A percentile compares a stretch with the other conserved stretches of the same genome.
Conservation (phyloP, 768 basidiomycete genomes). For the Cystobasidiopsis lactophilus region DNA sequence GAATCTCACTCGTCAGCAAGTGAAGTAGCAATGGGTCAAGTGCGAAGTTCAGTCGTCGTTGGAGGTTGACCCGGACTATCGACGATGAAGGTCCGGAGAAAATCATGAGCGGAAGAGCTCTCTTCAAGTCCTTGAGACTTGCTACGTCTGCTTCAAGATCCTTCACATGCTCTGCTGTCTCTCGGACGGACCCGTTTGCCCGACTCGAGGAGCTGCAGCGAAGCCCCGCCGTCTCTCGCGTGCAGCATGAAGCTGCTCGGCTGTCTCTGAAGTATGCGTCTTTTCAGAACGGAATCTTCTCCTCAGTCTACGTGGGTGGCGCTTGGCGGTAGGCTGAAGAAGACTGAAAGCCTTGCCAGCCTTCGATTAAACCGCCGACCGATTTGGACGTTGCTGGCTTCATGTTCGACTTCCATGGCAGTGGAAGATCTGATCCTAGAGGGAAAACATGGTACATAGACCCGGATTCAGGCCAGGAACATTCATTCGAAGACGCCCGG, state of each 20-base stretch:
- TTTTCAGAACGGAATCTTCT: background rate
- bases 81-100: too few species aligned
- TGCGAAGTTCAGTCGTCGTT: too few species aligned
- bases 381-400: background rate
- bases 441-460: background rate
- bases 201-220: background rate
- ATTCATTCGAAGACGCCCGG: background rate
- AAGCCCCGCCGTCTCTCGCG: background rate
- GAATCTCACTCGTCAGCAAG: too few species aligned
- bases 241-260: too few species aligned
- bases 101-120: too few species aligned
- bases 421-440: background rate
- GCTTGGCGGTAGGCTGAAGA: background rate
- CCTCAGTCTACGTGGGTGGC: background rate
- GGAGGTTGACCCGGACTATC: too few species aligned
- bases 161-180: too few species aligned
- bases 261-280: background rate
- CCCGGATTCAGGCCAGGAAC: background rate
- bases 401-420: background rate
- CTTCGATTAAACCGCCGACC: background rate
- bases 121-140: too few species aligned
- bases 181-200: too few species aligned
- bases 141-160: too few species aligned
- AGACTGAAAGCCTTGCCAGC: background rate
- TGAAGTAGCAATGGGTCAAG: too few species aligned